These are phyloP conservation scores for Debaryomycetaceae sp. DNA, from an alignment of 1,139 yeast genomes.

Conservation along the genomic window DNA sequence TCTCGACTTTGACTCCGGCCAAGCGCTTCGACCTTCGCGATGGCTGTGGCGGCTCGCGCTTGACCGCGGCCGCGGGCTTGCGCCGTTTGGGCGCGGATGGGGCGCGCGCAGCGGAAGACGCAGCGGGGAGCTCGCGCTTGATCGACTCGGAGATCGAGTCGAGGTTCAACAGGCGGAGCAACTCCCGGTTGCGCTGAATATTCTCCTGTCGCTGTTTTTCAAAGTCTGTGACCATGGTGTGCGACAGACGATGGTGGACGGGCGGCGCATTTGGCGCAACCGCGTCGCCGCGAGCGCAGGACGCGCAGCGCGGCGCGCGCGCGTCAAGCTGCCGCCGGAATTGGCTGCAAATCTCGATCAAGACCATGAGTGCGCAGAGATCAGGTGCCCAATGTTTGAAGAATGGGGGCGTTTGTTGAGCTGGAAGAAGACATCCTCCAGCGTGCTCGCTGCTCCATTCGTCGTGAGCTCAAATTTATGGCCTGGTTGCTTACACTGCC, in stretches of 20 bases:
- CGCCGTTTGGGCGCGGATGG: constrained; percentile 5
- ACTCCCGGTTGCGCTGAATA: constrained; percentile 38
- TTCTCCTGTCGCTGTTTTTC: constrained; percentile 64
- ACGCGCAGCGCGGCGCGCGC: background rate
- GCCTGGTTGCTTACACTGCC: too few relatives aligned
- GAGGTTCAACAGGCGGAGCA: constrained; percentile 34
- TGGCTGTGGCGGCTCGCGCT: constrained; percentile 36
- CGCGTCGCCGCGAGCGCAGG: background rate
- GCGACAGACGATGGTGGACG: too few relatives aligned
- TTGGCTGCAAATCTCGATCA: too few relatives aligned
- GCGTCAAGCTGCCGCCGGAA: too few relatives aligned
- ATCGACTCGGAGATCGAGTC: constrained; percentile 32
- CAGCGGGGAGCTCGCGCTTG: constrained; percentile 21
- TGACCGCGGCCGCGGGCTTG: constrained; percentile 12
- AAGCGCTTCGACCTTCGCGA: constrained; percentile 61
- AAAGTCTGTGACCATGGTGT: constrained; percentile 62
- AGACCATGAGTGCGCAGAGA: too few relatives aligned
- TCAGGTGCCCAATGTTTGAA: too few relatives aligned
- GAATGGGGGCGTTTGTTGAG: too few relatives aligned
- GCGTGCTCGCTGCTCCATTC: too few relatives aligned
- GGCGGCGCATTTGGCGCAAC: background rate
- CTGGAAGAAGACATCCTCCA: too few relatives aligned
- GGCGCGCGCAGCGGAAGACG: too few relatives aligned
- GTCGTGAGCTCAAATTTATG: too few relatives aligned
- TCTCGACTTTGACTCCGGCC: constrained; percentile 53